These are phyloP conservation scores for Sclerospora graminicola DNA, from an alignment of 352 stramenopile species.

Conservation along the genomic window DNA sequence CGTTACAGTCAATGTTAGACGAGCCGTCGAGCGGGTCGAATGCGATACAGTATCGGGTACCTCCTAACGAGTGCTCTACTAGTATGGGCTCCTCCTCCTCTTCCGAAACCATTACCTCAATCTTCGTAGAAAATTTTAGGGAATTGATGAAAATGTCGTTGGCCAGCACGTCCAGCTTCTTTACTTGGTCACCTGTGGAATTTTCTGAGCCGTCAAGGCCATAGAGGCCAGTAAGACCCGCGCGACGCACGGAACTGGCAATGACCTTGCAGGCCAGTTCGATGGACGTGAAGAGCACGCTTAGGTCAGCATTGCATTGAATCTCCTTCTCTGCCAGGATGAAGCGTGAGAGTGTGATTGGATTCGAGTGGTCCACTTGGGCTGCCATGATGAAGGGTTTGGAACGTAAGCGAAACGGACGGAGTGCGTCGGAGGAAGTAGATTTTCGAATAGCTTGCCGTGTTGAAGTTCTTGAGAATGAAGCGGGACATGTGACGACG, in stretches of 20 bases:
- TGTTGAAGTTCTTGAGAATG: conserved; percentile 11
- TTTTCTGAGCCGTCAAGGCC: conserved; percentile 96
- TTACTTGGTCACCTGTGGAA: conserved; percentile 95
- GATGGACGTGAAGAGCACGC: conserved; percentile 94
- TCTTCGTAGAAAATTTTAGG: conserved; percentile 94
- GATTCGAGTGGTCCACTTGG: conserved; percentile 68
- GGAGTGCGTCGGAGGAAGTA: conserved; percentile 11
- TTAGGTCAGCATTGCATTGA: conserved; percentile 89
- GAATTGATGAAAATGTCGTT: conserved; percentile 98
- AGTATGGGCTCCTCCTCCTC: conserved; percentile 97
- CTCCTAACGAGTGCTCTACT: conserved; percentile 48
- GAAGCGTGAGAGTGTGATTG: conserved; percentile 91
- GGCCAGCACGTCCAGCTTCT: conserved; percentile 98
- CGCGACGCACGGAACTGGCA: conserved; percentile 92
- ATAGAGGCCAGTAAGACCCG: conserved; percentile 87
- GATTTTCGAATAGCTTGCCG: conserved; percentile 13
- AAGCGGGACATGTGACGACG: conserved; percentile 15
- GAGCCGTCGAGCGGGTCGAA: conserved; percentile 98
- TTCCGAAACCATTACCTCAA: conserved; percentile 95
- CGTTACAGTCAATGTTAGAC: conserved; percentile 99
- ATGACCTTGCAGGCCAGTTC: conserved; percentile 96
- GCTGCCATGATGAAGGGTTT: conserved; percentile 12
- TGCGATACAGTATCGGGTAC: conserved; percentile 93
- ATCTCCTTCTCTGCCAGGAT: conserved; percentile 89
- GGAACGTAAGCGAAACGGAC: neutral